Conservation (phyloP, 176 grass and related monocot species). For the Rhynchospora tenuis region DNA sequence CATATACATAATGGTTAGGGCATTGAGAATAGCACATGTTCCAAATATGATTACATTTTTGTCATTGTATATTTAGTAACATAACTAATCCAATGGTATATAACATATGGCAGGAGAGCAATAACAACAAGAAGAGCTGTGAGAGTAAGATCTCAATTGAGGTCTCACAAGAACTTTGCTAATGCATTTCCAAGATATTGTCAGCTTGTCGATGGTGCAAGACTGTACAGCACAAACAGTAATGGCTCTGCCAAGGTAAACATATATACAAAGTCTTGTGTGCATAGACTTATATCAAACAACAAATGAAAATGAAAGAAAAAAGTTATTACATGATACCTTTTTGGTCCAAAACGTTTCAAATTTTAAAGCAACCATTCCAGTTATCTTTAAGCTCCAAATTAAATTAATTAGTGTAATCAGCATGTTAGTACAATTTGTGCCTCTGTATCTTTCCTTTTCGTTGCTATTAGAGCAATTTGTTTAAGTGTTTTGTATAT, state of each 20-base stretch:
- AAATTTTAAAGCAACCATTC: neutral
- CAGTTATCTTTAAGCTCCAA: neutral
- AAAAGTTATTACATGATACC: neutral
- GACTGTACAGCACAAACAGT: constrained; percentile 74
- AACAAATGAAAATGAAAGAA: neutral
- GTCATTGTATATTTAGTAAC: neutral
- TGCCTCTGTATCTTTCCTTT: neutral
- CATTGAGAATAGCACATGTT: neutral
- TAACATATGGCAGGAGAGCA: constrained; percentile 59
- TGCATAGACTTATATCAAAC: neutral
- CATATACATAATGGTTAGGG: neutral
- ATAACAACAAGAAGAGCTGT: constrained; percentile 82
- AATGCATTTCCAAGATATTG: constrained; percentile 60
- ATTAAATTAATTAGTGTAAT: neutral
- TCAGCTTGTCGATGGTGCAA: constrained; percentile 59
- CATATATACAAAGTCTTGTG: neutral
- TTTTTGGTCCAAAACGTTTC: neutral
- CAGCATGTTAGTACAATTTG: neutral
- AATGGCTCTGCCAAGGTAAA: constrained; percentile 59
- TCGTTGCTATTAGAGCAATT: neutral
- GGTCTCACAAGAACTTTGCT: constrained; percentile 85
- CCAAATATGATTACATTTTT: neutral
- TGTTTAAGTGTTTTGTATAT: neutral
- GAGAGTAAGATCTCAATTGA: constrained; percentile 79
- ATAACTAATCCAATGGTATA: neutral